phyloP scores from a whole-genome alignment of 2,329 filamentous ascomycete species.

The Colletotrichum spaethianum region DNA sequence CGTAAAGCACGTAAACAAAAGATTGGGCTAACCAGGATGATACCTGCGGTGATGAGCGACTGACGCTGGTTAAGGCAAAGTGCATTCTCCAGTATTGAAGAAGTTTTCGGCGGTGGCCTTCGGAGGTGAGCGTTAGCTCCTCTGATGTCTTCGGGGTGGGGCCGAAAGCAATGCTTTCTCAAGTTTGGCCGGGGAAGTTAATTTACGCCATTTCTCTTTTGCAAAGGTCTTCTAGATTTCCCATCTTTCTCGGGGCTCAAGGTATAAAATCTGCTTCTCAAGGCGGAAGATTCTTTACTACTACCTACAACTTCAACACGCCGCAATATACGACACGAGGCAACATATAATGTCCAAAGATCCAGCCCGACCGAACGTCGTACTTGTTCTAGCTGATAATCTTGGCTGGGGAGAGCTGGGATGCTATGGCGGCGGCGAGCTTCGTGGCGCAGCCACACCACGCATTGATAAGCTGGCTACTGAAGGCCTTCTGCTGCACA shows the following conservation, averaged over 20 bases:
- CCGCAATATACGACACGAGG: neutral
- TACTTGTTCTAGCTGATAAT: conserved; percentile 54
- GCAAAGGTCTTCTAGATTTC: neutral
- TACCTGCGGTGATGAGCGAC: conserved; percentile 4
- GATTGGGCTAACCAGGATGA: neutral
- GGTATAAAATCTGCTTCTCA: neutral
- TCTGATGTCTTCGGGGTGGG: conserved; percentile 9
- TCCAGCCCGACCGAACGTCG: conserved; percentile 47
- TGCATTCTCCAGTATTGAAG: neutral
- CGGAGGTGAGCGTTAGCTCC: conserved; percentile 22
- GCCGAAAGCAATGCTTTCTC: neutral
- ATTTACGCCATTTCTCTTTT: neutral
- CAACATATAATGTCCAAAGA: conserved; percentile 43
- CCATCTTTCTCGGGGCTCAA: neutral
- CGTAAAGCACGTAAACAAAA: neutral
- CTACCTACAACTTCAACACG: neutral
- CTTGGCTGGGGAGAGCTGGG: conserved; percentile 55
- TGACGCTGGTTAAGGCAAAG: neutral
- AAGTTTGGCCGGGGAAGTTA: neutral
- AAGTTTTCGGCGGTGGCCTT: conserved; percentile 14
- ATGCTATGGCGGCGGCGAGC: conserved; percentile 51
- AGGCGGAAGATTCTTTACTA: too few relatives aligned
- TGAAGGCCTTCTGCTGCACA: conserved; percentile 51
- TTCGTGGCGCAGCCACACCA: conserved; percentile 52
- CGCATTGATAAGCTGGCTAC: conserved; percentile 51